Percentiles rank a stretch among this genome's conserved stretches.
Conservation (phyloP, 306 rosid species). For the Chamaecrista fasciculata region DNA sequence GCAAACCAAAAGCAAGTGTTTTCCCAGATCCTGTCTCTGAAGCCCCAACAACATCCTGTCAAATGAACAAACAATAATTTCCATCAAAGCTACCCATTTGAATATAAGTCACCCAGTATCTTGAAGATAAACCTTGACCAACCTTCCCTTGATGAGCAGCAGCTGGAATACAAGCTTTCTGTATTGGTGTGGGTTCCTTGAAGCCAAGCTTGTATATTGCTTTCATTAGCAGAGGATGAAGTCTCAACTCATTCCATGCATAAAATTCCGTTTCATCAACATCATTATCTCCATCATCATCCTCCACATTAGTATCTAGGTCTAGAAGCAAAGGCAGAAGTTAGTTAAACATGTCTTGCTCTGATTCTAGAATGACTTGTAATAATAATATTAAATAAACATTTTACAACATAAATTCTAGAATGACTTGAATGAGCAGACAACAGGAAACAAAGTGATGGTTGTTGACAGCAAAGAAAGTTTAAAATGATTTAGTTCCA, state of each 20-base stretch:
- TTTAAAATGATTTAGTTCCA: too few relatives aligned
- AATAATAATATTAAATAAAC: slow-evolving; percentile 7
- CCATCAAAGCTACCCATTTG: slow-evolving; percentile 13
- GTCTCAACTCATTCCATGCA: slow-evolving; percentile 92
- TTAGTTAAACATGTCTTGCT: slow-evolving; percentile 8
- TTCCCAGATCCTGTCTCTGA: slow-evolving; percentile 98
- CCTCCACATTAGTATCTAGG: slow-evolving; percentile 37
- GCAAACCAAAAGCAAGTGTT: slow-evolving; percentile 97
- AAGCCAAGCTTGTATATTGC: slow-evolving; percentile 77
- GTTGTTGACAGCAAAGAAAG: too few relatives aligned
- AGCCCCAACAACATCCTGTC: slow-evolving; percentile 96
- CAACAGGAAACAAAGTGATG: not conserved
- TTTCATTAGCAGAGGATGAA: slow-evolving; percentile 78
- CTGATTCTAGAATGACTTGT: not conserved
- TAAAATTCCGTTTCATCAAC: slow-evolving; percentile 69
- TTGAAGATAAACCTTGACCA: slow-evolving; percentile 36
- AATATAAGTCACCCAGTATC: slow-evolving; percentile 1
- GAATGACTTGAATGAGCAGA: not conserved
- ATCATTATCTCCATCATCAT: slow-evolving; percentile 43
- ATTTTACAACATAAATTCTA: not conserved
- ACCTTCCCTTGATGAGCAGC: slow-evolving; percentile 99
- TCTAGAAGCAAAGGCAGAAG: slow-evolving; percentile 33
- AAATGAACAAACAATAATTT: slow-evolving; percentile 25
- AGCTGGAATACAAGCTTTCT: slow-evolving; percentile 90
- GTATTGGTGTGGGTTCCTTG: slow-evolving; percentile 91